Conservation (phyloP, 2,329 filamentous ascomycete genomes). For the Verticillium isaacii region DNA sequence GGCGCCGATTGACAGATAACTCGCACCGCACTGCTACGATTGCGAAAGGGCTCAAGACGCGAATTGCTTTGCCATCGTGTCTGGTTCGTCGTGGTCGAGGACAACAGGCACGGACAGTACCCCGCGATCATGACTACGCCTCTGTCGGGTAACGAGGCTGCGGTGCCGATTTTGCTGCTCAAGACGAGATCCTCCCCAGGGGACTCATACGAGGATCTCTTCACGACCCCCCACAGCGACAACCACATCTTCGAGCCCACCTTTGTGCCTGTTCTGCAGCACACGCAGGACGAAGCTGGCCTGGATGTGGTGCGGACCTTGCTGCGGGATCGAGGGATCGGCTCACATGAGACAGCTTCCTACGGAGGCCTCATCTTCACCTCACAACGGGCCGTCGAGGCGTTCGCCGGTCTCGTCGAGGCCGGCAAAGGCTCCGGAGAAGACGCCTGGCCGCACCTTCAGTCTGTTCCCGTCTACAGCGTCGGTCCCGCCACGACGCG, state of each 20-base stretch:
- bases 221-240: slow-evolving; percentile 39
- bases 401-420: slow-evolving; percentile 60
- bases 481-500: slow-evolving; percentile 78
- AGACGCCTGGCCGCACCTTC: slow-evolving; percentile 44
- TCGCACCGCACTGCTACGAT: neutral
- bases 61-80: neutral
- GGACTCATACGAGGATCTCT: slow-evolving; percentile 69
- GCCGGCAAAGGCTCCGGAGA: slow-evolving; percentile 36
- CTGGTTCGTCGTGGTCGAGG: neutral
- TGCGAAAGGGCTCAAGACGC: neutral
- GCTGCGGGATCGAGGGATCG: slow-evolving; percentile 40
- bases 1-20: neutral
- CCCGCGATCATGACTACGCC: slow-evolving; percentile 7
- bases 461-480: slow-evolving; percentile 63
- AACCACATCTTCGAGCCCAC: slow-evolving; percentile 49
- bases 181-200: slow-evolving; percentile 71
- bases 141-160: slow-evolving; percentile 5
- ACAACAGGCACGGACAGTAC: neutral
- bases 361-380: slow-evolving; percentile 83
- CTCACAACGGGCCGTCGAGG: slow-evolving; percentile 78
- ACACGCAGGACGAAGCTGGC: slow-evolving; percentile 58
- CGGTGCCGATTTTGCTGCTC: slow-evolving; percentile 63
- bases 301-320: slow-evolving; percentile 47
- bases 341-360: slow-evolving; percentile 22
- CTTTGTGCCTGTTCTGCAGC: slow-evolving; percentile 75